These are phyloP conservation scores for Taphrina pruni DNA, from an alignment of 1,139 yeast species.

Conservation along the genomic window DNA sequence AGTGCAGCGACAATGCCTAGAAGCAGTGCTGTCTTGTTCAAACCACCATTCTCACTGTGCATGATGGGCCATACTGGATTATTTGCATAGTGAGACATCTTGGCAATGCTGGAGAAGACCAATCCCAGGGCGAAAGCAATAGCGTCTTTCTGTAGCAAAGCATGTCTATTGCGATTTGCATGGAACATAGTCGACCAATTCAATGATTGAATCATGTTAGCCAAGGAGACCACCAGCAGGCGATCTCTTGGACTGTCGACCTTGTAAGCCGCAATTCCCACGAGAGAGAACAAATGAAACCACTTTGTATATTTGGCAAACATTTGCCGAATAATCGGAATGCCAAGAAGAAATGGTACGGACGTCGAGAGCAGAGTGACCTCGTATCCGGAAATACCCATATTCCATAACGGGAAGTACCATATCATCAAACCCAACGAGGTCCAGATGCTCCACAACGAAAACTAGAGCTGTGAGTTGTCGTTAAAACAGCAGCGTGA, in stretches of 20 bases:
- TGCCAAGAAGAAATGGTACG: slow-evolving; percentile 63
- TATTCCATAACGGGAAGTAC: slow-evolving; percentile 97
- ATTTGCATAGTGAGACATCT: slow-evolving; percentile 77
- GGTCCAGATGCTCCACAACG: slow-evolving; percentile 84
- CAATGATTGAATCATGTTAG: slow-evolving; percentile 67
- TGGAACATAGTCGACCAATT: slow-evolving; percentile 68
- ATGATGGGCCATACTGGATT: slow-evolving; percentile 97
- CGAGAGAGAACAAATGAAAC: slow-evolving; percentile 62
- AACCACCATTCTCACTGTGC: slow-evolving; percentile 85
- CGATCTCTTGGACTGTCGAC: slow-evolving; percentile 71
- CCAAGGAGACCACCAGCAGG: slow-evolving; percentile 68
- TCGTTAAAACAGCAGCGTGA: slow-evolving; percentile 7
- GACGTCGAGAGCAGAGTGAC: slow-evolving; percentile 66
- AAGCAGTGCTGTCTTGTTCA: slow-evolving; percentile 71
- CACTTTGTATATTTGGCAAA: slow-evolving; percentile 61
- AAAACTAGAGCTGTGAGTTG: slow-evolving; percentile 52
- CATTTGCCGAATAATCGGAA: slow-evolving; percentile 60
- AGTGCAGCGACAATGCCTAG: slow-evolving; percentile 62
- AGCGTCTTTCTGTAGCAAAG: slow-evolving; percentile 60
- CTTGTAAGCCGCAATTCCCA: slow-evolving; percentile 79
- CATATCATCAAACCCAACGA: slow-evolving; percentile 85
- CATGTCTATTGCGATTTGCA: slow-evolving; percentile 57
- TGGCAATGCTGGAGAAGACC: slow-evolving; percentile 71
- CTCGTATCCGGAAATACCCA: slow-evolving; percentile 92
- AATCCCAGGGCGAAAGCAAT: slow-evolving; percentile 75